Percentiles rank a stretch among this genome's conserved stretches.
phyloP scores from a whole-genome alignment of 176 grass and related monocot genomes.

The Thinopyrum elongatum region DNA sequence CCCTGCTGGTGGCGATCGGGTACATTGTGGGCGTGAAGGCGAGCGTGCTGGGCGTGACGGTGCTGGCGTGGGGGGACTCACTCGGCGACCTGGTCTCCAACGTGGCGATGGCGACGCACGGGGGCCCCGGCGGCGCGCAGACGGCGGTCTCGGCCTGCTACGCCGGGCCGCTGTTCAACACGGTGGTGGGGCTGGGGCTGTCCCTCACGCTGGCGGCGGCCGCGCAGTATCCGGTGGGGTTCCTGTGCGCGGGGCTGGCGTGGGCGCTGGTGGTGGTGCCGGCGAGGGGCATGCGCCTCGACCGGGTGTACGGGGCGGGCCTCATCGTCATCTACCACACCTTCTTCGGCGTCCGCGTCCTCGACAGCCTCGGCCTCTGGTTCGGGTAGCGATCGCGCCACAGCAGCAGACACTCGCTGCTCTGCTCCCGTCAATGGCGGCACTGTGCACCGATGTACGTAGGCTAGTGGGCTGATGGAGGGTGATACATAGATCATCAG shows the following conservation, averaged over 20 bases:
- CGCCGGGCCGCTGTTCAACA: conserved; percentile 84
- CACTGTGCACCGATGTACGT: neutral
- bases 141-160: conserved; percentile 77
- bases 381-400: neutral
- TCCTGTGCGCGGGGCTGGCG: conserved; percentile 51
- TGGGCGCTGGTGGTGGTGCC: conserved; percentile 80
- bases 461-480: neutral
- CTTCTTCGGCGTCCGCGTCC: conserved; percentile 55
- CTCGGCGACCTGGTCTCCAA: conserved; percentile 83
- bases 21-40: conserved; percentile 64
- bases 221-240: conserved; percentile 56
- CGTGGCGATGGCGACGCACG: conserved; percentile 69
- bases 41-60: conserved; percentile 70
- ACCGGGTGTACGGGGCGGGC: conserved; percentile 59
- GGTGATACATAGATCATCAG: neutral
- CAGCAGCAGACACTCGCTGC: neutral
- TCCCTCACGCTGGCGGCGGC: conserved; percentile 63
- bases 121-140: conserved; percentile 62
- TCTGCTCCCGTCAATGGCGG: neutral
- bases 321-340: conserved; percentile 70
- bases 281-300: conserved; percentile 68
- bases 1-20: conserved; percentile 61
- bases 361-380: conserved; percentile 47
- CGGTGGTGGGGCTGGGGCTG: conserved; percentile 61
- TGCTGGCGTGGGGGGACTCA: conserved; percentile 89